A percentile compares a stretch with the other conserved stretches of the same genome.
phyloP scores from a whole-genome alignment of 805 yeast species.

The Blastobotrys peoriensis region DNA sequence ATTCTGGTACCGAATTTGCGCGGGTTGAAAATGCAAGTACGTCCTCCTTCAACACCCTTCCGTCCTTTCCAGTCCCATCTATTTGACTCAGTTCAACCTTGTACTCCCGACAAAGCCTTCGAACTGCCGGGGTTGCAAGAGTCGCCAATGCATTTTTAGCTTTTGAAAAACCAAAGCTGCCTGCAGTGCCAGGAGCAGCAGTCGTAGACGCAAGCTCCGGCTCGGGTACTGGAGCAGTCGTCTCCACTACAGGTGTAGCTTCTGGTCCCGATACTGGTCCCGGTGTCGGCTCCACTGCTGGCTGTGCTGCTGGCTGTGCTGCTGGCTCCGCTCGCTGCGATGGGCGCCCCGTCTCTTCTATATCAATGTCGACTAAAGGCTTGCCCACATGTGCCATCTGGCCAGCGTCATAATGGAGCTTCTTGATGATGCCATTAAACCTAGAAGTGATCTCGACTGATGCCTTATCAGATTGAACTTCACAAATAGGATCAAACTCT shows the following conservation, averaged over 20 bases:
- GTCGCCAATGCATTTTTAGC: conserved; percentile 6
- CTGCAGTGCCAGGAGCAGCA: not conserved
- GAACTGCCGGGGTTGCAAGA: conserved; percentile 32
- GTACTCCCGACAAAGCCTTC: conserved; percentile 27
- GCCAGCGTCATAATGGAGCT: conserved; percentile 30
- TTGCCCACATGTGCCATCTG: conserved; percentile 32
- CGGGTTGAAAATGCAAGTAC: conserved; percentile 15
- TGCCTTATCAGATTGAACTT: conserved; percentile 33
- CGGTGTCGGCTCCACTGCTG: not conserved
- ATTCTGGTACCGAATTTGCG: conserved; percentile 2
- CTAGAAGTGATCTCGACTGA: conserved; percentile 33
- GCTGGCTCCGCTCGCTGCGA: conserved; percentile 2
- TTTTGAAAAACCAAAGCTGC: not conserved
- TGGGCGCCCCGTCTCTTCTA: conserved; percentile 7
- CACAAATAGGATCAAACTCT: conserved; percentile 32
- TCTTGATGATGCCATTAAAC: conserved; percentile 28
- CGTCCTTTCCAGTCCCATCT: conserved; percentile 30
- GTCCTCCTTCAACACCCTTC: conserved; percentile 31
- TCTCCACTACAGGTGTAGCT: not conserved
- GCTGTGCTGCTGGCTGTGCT: conserved; percentile 3
- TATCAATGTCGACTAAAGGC: conserved; percentile 31
- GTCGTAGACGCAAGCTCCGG: not conserved
- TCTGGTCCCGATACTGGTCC: conserved; percentile 1
- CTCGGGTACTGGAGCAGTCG: conserved; percentile 3
- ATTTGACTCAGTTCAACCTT: conserved; percentile 22